Evolutionary conservation across 805 yeast species (phyloP), one percentile per base, ranked within the genome.

Genomic region (Candida sonorensis): DNA sequence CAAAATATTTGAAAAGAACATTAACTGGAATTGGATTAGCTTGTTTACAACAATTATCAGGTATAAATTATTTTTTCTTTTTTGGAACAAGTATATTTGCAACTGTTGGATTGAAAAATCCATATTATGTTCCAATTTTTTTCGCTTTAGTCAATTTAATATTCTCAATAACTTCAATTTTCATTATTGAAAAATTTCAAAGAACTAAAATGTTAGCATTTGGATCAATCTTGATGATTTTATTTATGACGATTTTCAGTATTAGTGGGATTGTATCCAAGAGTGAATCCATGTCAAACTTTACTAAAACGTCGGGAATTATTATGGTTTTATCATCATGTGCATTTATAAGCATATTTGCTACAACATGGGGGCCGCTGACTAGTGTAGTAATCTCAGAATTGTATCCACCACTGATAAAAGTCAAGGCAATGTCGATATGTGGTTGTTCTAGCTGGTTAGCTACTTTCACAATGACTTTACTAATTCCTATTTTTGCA

Each of bases 361-460:
- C 87, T 3, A 61, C 75, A 15, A 74, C 83, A 10, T 77, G 85
- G 80, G 88, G 87, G 3, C 85, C 87, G 22, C 71, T 81, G 37
- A 67, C 76, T n/a, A 73, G 71, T 54, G 71, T 77, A 16, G 62
- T 80, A 31, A 75, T 80, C 10, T 67, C 81, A 22, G 87, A 81
- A 49, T 52, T 78, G 24, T 81, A 71, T 55, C 86, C 86, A 22
- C 62, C 67, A 36, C 64, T 72, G 46, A 74, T 77, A 41, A 73
- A 75, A 51, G 64, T 75, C 21, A 72, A 69, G 48, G 69, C 75
- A 5, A 54, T 57, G 62, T 48, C 62, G 8, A 69, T 79, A 64
- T 71, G 83, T 20, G 68, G 77, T 31, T 72, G 80, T 25, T 60
- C 74, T 18, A 72, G 75, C 50, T 79, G 86, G 86, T 33, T 75